Conservation (phyloP, 2,329 filamentous ascomycete genomes). For the Ascochyta koolunga region DNA sequence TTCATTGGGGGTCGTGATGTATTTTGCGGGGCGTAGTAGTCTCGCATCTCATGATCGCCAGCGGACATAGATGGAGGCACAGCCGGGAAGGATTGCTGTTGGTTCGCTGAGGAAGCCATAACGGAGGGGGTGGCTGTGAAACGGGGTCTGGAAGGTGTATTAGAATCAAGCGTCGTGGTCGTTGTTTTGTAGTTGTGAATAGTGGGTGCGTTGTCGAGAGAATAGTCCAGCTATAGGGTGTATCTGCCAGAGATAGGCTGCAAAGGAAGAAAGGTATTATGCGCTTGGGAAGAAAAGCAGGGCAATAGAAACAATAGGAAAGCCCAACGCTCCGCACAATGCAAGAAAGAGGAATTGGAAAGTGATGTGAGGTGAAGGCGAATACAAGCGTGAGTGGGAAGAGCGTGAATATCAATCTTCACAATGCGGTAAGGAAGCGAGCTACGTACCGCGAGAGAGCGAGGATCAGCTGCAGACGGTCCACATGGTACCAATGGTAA, state of each 20-base stretch:
- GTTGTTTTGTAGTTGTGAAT: slow-evolving; percentile 6
- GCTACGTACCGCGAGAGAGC: slow-evolving; percentile 50
- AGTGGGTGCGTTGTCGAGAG: slow-evolving; percentile 11
- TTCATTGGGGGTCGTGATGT: slow-evolving; percentile 63
- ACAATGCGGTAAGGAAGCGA: slow-evolving; percentile 36
- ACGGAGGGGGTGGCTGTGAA: slow-evolving; percentile 36
- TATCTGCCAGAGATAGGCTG: slow-evolving; percentile 43
- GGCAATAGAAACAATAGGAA: slow-evolving; percentile 34
- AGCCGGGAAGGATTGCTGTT: slow-evolving; percentile 61
- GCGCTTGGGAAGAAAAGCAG: slow-evolving; percentile 20
- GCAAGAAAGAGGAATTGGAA: slow-evolving; percentile 35
- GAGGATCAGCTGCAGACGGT: slow-evolving; percentile 46
- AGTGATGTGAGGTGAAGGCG: slow-evolving; percentile 31
- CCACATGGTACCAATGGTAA: slow-evolving; percentile 46
- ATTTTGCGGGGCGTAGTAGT: slow-evolving; percentile 63
- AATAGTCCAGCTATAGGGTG: slow-evolving; percentile 25
- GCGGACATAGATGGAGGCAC: slow-evolving; percentile 64
- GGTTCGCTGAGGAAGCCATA: slow-evolving; percentile 59
- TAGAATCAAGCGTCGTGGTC: slow-evolving; percentile 31
- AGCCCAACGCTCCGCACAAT: slow-evolving; percentile 44
- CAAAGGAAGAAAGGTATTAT: slow-evolving; percentile 19
- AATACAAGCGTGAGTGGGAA: slow-evolving; percentile 18
- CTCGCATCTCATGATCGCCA: slow-evolving; percentile 67
- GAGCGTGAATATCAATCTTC: slow-evolving; percentile 35
- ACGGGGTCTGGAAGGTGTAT: slow-evolving; percentile 40